Base-by-base conservation (phyloP, 2,329 filamentous ascomycete genomes). In the Alternaria sp. region DNA sequence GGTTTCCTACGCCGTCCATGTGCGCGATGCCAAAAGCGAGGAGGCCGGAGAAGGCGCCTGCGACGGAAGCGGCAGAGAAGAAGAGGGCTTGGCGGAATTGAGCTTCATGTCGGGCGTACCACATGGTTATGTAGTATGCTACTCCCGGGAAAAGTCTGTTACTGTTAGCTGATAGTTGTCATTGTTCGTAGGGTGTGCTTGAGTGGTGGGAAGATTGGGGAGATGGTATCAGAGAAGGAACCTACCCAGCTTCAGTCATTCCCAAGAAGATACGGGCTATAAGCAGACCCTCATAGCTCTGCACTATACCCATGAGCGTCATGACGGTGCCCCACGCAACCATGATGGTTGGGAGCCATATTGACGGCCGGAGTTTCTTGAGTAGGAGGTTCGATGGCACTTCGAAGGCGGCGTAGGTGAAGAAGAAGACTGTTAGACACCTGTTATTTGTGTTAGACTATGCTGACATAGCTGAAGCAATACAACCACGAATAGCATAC, bases 391-490 rank as follows among this genome's bases (percentile, higher is more conserved):
- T 88, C 63, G 84, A 87, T 0, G 86, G 86, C 1, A 78, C 79
- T 61, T 82, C 81, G 57, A 82, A 79, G 5, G 78, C 67, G 5
- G 80, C 78, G 56, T 82, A 83, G 0, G 78, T 78, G 52, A 82
- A 80, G 70, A 90, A 91, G 74, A 90, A 90, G 0, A 90, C 74
- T 0, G 87, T 90, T 51, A 90, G 68, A 2, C 86, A 86, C 6
- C 44, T 46, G 1, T 1, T 17, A 5, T 0, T 2, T 1, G 0
- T 3, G 13, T 46, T 24, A 46, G 44, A 8, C 11, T 29, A 41
- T 9, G 24, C 28, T 31, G 17, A 31, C 0, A 24, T 3, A 13
- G 14, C 24, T 5, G 28, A 10, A 1, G 23, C 28, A 6, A 52
- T n/a, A 13, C 11, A 13, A 5, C 6, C 5, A 21, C 2, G 17